Percentiles rank a stretch among this genome's conserved stretches.
Evolutionary conservation across 2,329 filamentous ascomycete species (phyloP).

Genomic region (Xylaria sp.): DNA sequence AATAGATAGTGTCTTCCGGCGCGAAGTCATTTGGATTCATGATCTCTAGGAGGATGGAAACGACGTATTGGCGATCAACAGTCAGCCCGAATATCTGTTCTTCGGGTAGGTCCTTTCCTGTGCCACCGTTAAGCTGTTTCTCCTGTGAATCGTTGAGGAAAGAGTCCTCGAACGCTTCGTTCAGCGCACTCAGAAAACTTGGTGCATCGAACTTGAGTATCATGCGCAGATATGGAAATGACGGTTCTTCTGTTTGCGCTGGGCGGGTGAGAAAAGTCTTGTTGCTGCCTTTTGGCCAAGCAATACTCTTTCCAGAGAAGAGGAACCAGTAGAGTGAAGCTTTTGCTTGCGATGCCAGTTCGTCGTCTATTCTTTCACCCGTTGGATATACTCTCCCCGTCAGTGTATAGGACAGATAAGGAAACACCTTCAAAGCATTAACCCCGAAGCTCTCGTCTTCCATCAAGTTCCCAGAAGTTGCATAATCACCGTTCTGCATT

Average conservation of each 20-base stretch:
- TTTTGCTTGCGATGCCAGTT: constrained; percentile 76
- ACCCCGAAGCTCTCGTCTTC: constrained; percentile 64
- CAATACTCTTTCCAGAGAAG: constrained; percentile 79
- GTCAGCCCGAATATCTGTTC: constrained; percentile 70
- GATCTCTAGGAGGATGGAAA: constrained; percentile 87
- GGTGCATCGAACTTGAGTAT: constrained; percentile 87
- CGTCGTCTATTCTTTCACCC: constrained; percentile 72
- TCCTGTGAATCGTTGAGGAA: constrained; percentile 84
- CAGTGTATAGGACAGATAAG: constrained; percentile 88
- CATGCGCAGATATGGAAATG: constrained; percentile 82
- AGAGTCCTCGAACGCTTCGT: constrained; percentile 94
- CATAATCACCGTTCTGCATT: constrained; percentile 58
- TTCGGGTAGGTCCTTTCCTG: constrained; percentile 58
- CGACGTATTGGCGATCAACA: constrained; percentile 88
- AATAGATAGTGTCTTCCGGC: constrained; percentile 82
- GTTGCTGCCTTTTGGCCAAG: constrained; percentile 70
- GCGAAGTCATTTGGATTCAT: constrained; percentile 81
- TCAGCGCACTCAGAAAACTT: constrained; percentile 91
- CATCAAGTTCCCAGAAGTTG: constrained; percentile 55
- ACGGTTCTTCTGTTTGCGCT: constrained; percentile 62
- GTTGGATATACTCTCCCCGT: constrained; percentile 93
- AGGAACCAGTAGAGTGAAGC: constrained; percentile 90
- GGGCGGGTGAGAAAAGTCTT: constrained; percentile 65
- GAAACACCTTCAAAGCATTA: constrained; percentile 88
- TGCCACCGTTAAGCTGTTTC: constrained; percentile 57